Percentiles rank a stretch among this genome's conserved stretches.
These are phyloP conservation scores for Vigna reflexopilosa DNA, from an alignment of 306 rosid genomes.

Conservation along the genomic window DNA sequence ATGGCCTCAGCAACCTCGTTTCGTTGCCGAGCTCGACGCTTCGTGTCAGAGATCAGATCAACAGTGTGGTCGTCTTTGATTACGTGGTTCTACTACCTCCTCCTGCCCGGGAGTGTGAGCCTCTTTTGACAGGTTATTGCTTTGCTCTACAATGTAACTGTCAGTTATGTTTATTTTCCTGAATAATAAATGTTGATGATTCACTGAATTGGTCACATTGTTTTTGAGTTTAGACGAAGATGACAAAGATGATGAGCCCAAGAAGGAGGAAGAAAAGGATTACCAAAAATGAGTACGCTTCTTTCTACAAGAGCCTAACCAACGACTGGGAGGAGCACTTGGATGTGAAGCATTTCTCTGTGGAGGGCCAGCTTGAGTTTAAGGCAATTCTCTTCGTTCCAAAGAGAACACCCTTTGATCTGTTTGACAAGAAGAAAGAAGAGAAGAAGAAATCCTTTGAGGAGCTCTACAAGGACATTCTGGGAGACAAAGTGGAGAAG, in stretches of 20 bases:
- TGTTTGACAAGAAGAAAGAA: conserved; percentile 69
- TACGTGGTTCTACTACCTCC: no score
- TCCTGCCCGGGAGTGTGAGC: no score
- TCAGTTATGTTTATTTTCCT: no score
- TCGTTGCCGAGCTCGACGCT: no score
- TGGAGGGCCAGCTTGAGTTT: conserved; percentile 80
- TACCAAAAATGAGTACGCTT: conserved; percentile 67
- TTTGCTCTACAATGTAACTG: no score
- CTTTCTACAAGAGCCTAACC: conserved; percentile 77
- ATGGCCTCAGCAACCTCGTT: no score
- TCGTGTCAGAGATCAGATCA: no score
- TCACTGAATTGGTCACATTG: no score
- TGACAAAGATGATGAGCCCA: conserved; percentile 71
- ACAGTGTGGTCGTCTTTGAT: no score
- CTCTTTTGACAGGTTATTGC: no score
- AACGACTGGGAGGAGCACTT: conserved; percentile 82
- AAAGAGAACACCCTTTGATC: conserved; percentile 74
- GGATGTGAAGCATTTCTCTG: conserved; percentile 75
- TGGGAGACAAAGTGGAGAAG: conserved; percentile 73
- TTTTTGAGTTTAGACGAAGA: conserved; percentile 53
- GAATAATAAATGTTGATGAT: no score
- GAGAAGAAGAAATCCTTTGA: conserved; percentile 79
- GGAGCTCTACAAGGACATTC: conserved; percentile 60
- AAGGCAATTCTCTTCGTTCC: conserved; percentile 74
- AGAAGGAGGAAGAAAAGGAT: conserved; percentile 73